Percentiles rank a stretch among this genome's conserved stretches.
These are phyloP conservation scores for Cryomyces antarcticus DNA, from an alignment of 495 filamentous ascomycete species.

Conservation along the genomic window DNA sequence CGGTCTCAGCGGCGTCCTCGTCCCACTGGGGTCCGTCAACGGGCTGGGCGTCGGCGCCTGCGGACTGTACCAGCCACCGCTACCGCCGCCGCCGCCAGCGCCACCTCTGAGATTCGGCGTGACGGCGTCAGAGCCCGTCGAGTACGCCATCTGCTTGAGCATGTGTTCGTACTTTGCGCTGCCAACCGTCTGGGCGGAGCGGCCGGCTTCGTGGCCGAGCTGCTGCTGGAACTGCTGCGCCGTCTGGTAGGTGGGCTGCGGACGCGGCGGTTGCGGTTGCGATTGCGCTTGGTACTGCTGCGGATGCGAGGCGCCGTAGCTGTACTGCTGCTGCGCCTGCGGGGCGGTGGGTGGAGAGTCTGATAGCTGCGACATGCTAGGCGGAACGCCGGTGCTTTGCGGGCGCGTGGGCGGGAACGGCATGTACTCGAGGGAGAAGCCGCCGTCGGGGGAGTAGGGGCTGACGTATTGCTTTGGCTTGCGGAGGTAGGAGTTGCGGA, in stretches of 20 bases:
- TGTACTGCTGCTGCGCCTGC: conserved; percentile 2
- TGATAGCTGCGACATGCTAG: conserved; percentile 3
- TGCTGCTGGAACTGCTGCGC: conserved; percentile 5
- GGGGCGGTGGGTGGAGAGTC: not conserved
- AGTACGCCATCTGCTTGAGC: conserved; percentile 2
- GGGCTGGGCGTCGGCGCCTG: conserved; percentile 8
- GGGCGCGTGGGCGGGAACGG: conserved; percentile 1
- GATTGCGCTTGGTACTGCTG: not conserved
- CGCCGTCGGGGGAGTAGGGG: conserved; percentile 14
- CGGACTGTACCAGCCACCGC: conserved; percentile 2
- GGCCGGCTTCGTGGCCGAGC: not conserved
- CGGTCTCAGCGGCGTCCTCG: not conserved
- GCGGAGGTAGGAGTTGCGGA: conserved; percentile 16
- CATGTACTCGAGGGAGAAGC: conserved; percentile 14
- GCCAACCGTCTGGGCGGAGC: conserved; percentile 3
- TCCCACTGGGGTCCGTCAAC: conserved; percentile 3
- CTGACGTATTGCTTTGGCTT: conserved; percentile 15
- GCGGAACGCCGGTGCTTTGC: not conserved
- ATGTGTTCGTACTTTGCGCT: not conserved
- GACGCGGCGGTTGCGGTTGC: not conserved
- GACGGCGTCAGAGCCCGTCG: conserved; percentile 5
- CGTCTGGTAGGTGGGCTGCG: conserved; percentile 5
- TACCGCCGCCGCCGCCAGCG: conserved; percentile 1
- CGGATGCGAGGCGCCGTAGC: not conserved
- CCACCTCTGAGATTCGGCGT: conserved; percentile 1